Evolutionary conservation across 352 stramenopile species (phyloP), one percentile per base, ranked within the genome.

Genomic region (Phytophthora fragariae): DNA sequence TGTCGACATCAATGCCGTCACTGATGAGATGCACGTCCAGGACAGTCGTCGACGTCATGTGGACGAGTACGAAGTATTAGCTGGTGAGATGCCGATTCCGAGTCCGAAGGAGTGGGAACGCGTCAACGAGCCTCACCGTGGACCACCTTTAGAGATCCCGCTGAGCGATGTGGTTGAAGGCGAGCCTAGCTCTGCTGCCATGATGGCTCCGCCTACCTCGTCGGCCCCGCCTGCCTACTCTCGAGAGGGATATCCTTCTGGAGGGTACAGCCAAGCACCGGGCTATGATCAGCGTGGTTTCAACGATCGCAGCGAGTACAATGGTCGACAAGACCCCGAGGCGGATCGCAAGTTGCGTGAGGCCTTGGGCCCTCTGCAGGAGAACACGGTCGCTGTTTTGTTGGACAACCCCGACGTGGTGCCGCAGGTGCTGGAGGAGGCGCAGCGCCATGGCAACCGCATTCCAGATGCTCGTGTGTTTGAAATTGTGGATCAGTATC

Each of bases 61-160:
- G 68, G 91, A 95, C 68, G 89, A 96, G 64, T 96, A 90, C 67
- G 77, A 94, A 70, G 85, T 96, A 21, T 67, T 96, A 60, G 85
- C 90, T 65, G 88, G 87, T 27, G 89, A 96, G 75, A 85, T 94
- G 65, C 88, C 89, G 41, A 89, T 88, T 31, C 52, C 76, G 39
- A 92, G 85, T 29, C 89, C 89, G 6, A 94, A 95, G 63, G 89
- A 96, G 63, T 96, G 89, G 89, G 76, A 79, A 72, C 85, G 81
- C 10, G 70, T 75, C 9, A 92, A 87, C 49, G 88, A 96, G 29
- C 79, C 81, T 49, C 82, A 86, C 47, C 86, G 84, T 12, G 86
- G 84, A 1, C 57, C 80, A 17, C 75, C 89, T 0, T 64, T 92
- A 21, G 76, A 86, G 68, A 92, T 95, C 50, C 86, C 89, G 39